Conservation (phyloP, 2,329 filamentous ascomycete species). For the Stemphylium beticola region DNA sequence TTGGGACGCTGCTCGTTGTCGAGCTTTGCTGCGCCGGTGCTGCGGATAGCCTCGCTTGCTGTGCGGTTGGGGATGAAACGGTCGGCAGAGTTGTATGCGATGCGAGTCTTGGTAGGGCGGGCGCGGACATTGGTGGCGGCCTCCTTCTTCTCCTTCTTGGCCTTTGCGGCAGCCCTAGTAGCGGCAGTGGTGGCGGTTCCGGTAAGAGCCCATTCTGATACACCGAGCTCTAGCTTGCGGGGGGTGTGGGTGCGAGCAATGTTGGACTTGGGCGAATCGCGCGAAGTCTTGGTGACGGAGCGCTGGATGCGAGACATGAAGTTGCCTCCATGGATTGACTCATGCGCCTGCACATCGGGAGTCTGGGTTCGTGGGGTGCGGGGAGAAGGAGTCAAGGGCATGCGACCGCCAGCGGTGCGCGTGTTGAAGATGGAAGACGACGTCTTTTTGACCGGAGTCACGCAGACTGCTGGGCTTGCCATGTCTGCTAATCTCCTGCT, state of each 20-base stretch:
- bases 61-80: constrained; percentile 95
- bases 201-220: constrained; percentile 90
- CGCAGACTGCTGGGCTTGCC: constrained; percentile 76
- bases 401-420: constrained; percentile 91
- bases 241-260: constrained; percentile 79
- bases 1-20: constrained; percentile 68
- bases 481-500: constrained; percentile 60
- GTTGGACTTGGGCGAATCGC: constrained; percentile 95
- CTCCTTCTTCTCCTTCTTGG: constrained; percentile 47
- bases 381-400: constrained; percentile 93
- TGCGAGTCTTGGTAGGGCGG: constrained; percentile 47
- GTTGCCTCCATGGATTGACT: constrained; percentile 76
- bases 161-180: constrained; percentile 54
- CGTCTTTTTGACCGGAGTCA: constrained; percentile 94
- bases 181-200: constrained; percentile 69
- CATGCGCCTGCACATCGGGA: constrained; percentile 58
- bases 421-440: constrained; percentile 89
- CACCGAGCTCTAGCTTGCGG: constrained; percentile 84
- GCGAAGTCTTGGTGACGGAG: constrained; percentile 67
- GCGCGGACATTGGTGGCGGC: constrained; percentile 31
- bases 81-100: constrained; percentile 73
- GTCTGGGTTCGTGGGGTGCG: constrained; percentile 61
- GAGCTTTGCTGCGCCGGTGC: constrained; percentile 82
- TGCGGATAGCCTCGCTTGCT: constrained; percentile 86
- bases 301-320: constrained; percentile 80